A percentile compares a stretch with the other conserved stretches of the same genome.
phyloP scores from a whole-genome alignment of 1,284 basidiomycete genomes.

The Ceratobasidium papillatum region DNA sequence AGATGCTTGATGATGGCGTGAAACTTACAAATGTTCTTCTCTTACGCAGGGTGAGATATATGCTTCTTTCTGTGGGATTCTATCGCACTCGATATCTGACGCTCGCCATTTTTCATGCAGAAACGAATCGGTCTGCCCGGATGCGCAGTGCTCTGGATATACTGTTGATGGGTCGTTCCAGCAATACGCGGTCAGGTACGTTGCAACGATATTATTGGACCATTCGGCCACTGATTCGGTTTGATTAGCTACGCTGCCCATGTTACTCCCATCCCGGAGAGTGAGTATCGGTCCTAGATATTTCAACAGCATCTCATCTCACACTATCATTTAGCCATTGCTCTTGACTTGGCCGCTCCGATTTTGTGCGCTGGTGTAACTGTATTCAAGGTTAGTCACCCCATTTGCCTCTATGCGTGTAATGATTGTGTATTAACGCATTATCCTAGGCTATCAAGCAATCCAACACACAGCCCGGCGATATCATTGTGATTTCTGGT shows the following conservation, averaged over 20 bases:
- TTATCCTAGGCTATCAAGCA: slow-evolving; percentile 73
- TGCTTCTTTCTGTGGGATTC: slow-evolving; percentile 37
- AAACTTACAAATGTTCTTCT: slow-evolving; percentile 62
- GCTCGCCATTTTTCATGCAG: slow-evolving; percentile 53
- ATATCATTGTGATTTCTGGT: slow-evolving; percentile 84
- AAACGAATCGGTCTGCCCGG: slow-evolving; percentile 57
- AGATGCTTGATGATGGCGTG: slow-evolving; percentile 78
- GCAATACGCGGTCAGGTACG: slow-evolving; percentile 70
- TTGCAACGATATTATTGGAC: slow-evolving; percentile 39
- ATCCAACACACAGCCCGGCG: slow-evolving; percentile 71
- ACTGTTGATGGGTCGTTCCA: slow-evolving; percentile 85
- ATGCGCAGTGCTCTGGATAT: slow-evolving; percentile 74
- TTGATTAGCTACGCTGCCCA: slow-evolving; percentile 49
- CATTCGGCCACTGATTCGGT: neutral
- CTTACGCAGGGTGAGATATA: slow-evolving; percentile 42
- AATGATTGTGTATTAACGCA: slow-evolving; percentile 58
- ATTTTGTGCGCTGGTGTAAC: slow-evolving; percentile 64
- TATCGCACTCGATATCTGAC: neutral
- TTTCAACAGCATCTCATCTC: slow-evolving; percentile 53
- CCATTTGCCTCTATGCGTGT: neutral
- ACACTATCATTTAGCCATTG: slow-evolving; percentile 53
- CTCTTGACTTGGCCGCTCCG: slow-evolving; percentile 14
- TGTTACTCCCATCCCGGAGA: slow-evolving; percentile 29
- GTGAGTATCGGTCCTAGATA: slow-evolving; percentile 24
- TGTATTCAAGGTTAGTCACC: slow-evolving; percentile 51